Evolutionary conservation across 805 yeast species (phyloP), one percentile per base, ranked within the genome.

Genomic region (Danielia oregonensis): DNA sequence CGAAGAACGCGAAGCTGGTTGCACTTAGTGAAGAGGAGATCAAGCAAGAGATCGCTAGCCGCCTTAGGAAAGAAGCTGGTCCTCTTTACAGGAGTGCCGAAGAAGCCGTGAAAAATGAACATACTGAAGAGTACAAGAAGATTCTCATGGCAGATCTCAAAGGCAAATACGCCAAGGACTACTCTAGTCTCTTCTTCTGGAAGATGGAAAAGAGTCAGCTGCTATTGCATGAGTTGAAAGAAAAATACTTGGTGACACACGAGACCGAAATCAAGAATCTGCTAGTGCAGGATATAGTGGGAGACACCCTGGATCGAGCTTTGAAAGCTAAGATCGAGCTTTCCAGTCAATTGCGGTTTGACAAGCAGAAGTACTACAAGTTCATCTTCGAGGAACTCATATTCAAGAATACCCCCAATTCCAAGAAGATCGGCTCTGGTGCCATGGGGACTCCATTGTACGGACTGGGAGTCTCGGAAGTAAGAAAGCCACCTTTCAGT

Each of bases 321-420:
- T 35, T 37, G 18, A 30, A 23, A 30, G 16, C 12, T 8, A 48
- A 33, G 15, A 25, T 42, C 14, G 32, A 29, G 13, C 12, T 15
- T 5, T n/a, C 32, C 17, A 27, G 24, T n/a, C 8, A 33, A 6
- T 14, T 44, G 4, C 24, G 15, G 5, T 17, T 42, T 10, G 41
- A 42, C 33, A 29, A 41, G 19, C 26, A 22, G 19, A 26, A 18
- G 19, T 44, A 42, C 33, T 48, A 43, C 30, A 29, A 29, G 17
- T 16, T 22, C 30, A 31, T 52, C 17, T 27, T 52, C 19, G 29
- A 25, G 7, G 46, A 43, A n/a, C 12, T 46, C 6, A 17, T 49
- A 8, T 24, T 36, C 17, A 32, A 37, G 17, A 26, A 40, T 23
- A 41, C 40, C 6, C 57, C 58, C 2, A 27, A 27, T 5, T 40